Evolutionary conservation across 352 stramenopile species (phyloP).

Genomic region (Lagenidium giganteum): DNA sequence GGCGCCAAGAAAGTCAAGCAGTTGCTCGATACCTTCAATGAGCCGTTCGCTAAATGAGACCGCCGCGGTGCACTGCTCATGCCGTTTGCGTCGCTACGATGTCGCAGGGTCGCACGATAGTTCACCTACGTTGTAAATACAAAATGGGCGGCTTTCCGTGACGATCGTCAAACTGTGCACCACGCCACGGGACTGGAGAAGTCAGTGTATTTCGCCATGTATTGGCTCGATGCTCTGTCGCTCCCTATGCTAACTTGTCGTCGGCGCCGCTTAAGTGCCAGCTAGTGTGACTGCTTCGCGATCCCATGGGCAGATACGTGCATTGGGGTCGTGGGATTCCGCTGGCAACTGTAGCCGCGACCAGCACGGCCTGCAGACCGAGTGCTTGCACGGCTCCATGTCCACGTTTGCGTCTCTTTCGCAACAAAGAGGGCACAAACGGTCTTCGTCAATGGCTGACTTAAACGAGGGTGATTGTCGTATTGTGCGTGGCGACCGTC

Average conservation of each 20-base stretch:
- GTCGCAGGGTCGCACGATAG: too few species aligned
- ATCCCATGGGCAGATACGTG: conserved; percentile 56
- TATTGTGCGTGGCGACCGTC: too few species aligned
- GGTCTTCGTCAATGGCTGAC: conserved; percentile 4
- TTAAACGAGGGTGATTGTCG: not conserved
- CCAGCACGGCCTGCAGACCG: conserved; percentile 37
- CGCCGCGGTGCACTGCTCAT: not conserved
- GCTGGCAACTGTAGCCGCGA: too few species aligned
- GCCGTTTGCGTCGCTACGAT: not conserved
- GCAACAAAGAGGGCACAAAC: conserved; percentile 42
- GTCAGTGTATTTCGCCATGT: too few species aligned
- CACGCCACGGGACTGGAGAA: too few species aligned
- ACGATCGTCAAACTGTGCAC: too few species aligned
- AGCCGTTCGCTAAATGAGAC: conserved; percentile 89
- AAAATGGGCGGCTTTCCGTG: too few species aligned
- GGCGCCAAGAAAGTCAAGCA: conserved; percentile 93
- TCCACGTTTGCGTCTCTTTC: conserved; percentile 31
- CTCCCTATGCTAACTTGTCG: not conserved
- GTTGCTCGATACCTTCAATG: conserved; percentile 92
- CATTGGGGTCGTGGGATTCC: conserved; percentile 11
- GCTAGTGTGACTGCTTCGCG: conserved; percentile 43
- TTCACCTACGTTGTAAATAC: too few species aligned
- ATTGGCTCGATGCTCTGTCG: too few species aligned
- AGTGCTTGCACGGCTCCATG: conserved; percentile 52
- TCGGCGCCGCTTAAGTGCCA: too few species aligned